phyloP scores from a whole-genome alignment of 257 asterid genomes.

The Henckelia pumila region DNA sequence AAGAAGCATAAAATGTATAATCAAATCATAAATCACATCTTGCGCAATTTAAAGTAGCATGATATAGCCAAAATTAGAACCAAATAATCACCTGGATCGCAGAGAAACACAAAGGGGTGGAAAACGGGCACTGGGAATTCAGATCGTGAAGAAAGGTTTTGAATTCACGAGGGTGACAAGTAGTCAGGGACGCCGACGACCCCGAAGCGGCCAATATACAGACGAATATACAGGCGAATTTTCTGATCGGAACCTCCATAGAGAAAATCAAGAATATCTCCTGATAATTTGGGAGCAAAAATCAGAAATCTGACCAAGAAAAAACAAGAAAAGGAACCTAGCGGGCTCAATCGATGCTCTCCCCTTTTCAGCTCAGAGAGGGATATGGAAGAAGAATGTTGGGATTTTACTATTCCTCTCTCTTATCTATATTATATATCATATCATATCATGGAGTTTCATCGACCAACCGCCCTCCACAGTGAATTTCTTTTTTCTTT shows the following conservation, averaged over 20 bases:
- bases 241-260: conserved; percentile 35
- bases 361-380: background rate
- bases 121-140: conserved; percentile 47
- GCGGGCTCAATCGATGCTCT: background rate
- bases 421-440: background rate
- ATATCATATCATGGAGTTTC: background rate
- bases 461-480: background rate
- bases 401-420: background rate
- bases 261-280: background rate
- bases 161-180: conserved; percentile 31
- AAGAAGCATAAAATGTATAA: background rate
- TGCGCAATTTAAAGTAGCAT: too few relatives aligned
- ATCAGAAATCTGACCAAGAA: background rate
- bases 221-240: conserved; percentile 24
- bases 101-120: conserved; percentile 27
- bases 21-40: too few relatives aligned
- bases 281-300: background rate
- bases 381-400: background rate
- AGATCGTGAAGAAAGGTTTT: conserved; percentile 45
- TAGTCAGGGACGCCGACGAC: conserved; percentile 25
- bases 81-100: conserved; percentile 41
- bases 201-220: conserved; percentile 35
- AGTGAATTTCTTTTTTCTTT: background rate
- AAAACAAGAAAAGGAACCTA: too few relatives aligned
- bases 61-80: background rate